Base-by-base conservation (phyloP, 129 eudicot genomes). In the Chrysanthemum lavandulifolium region DNA sequence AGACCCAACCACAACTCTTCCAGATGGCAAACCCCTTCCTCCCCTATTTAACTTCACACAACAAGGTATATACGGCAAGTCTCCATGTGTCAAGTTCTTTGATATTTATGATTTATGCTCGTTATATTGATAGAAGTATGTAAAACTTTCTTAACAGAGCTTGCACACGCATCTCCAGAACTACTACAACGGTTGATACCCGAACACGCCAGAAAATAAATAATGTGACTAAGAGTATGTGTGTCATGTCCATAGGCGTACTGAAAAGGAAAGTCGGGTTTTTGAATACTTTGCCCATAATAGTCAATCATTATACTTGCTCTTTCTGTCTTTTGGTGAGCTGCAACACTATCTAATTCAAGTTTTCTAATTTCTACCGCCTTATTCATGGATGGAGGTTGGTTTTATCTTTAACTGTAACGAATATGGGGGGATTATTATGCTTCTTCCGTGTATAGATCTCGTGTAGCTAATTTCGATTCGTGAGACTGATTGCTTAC, bases 21-120 rank as follows among this genome's bases (percentile, higher is more conserved):
- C 96, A 47, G 83, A 88, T 69, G 97, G 97, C 71, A 80, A 75
- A 59, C n/a, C 91, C 97, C 83, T 94, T 54, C 99, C 99, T 70
- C n/a, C 91, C 99, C 85, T 94, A 13, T 90, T 88, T 79, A 81
- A 94, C 81, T 94, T 94, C 82, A 81, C 96, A 80, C 83, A 89
- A 60, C 88, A 94, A 88, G 99, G 97, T 94, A 72, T 27, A 54
- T 61, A n/a, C 53, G 19, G 19, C 53, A 14, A 14, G 40, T 60
- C 69, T 68, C 9, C 5, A 18, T 14, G 12, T 33, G 13, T 40
- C 7, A 16, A 10, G 1, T 9, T 12, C 3, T 36, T n/a, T 18
- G 2, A 71, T 59, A 16, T 47, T 21, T 2, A 49, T 47, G 14
- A 1, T 0, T 13, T n/a, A 3, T 16, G 19, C 43, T 63, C 15